Conservation (phyloP, 108 stramenopile species). For the Conticribra guillardii region DNA sequence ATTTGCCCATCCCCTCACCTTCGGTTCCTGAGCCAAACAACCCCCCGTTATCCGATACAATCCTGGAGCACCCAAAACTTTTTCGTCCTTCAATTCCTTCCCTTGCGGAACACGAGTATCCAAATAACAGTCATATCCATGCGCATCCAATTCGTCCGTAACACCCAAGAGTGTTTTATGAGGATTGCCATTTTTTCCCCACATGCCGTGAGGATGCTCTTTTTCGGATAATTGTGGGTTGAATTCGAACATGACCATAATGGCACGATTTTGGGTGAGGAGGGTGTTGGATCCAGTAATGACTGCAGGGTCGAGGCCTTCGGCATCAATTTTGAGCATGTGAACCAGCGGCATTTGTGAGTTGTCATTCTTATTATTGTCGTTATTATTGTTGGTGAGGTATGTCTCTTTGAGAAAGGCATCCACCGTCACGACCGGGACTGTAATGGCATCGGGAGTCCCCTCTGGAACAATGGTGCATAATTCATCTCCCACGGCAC, state of each 20-base stretch:
- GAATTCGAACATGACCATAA: conserved; percentile 51
- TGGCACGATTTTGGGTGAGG: conserved; percentile 23
- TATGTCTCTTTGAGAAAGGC: conserved; percentile 24
- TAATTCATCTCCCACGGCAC: conserved; percentile 34
- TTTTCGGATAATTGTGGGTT: conserved; percentile 36
- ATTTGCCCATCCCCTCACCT: conserved; percentile 49
- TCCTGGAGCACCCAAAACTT: conserved; percentile 25
- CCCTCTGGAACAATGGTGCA: conserved; percentile 42
- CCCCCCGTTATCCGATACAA: conserved; percentile 47
- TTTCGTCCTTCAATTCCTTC: conserved; percentile 4
- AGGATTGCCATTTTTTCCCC: conserved; percentile 31
- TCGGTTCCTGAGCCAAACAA: conserved; percentile 35
- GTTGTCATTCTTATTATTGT: background rate
- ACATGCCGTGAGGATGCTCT: conserved; percentile 45
- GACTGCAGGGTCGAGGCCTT: conserved; percentile 44
- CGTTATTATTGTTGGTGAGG: conserved; percentile 11
- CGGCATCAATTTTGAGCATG: conserved; percentile 46
- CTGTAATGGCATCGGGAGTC: conserved; percentile 27
- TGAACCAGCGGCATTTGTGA: conserved; percentile 26
- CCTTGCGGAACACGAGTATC: conserved; percentile 27
- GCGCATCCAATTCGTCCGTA: conserved; percentile 14
- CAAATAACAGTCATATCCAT: conserved; percentile 44
- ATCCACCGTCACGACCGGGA: conserved; percentile 45
- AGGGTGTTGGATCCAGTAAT: conserved; percentile 17
- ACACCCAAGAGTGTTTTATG: conserved; percentile 24